Conservation (phyloP, 768 basidiomycete genomes). For the Boletus tylopilopsis region DNA sequence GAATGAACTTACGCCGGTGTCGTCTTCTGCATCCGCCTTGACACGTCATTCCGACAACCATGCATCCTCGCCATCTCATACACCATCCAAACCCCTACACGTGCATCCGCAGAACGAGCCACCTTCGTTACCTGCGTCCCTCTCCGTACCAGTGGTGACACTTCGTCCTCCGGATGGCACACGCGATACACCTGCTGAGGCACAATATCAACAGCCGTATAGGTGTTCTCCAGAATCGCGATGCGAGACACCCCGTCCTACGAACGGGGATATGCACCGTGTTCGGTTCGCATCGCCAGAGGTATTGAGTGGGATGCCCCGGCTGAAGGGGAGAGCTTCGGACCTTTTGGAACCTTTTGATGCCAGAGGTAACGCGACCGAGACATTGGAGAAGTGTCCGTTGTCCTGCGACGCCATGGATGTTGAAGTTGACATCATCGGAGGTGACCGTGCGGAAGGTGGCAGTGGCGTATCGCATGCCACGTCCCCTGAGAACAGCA, state of each 20-base stretch:
- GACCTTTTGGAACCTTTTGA: conserved; percentile 1
- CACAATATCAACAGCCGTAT: conserved; percentile 17
- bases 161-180: conserved; percentile 8
- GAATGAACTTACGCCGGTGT: conserved; percentile 1
- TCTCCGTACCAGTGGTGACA: conserved; percentile 8
- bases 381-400: neutral
- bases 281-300: conserved; percentile 34
- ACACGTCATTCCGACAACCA: conserved; percentile 1
- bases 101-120: conserved; percentile 24
- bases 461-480: neutral
- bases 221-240: conserved; percentile 13
- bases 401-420: conserved; percentile 20
- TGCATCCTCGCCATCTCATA: conserved; percentile 6
- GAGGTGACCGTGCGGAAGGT: neutral
- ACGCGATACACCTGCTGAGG: conserved; percentile 25
- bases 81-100: conserved; percentile 27
- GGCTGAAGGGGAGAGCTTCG: conserved; percentile 3
- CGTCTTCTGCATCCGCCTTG: neutral
- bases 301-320: conserved; percentile 13
- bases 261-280: conserved; percentile 15
- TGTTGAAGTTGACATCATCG: conserved; percentile 12
- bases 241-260: neutral
- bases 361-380: neutral
- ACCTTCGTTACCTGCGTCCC: neutral
- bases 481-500: neutral